Evolutionary conservation across 208 protist genomes (phyloP), one percentile per base, ranked within the genome.

Genomic region (Trypanosoma caninum): DNA sequence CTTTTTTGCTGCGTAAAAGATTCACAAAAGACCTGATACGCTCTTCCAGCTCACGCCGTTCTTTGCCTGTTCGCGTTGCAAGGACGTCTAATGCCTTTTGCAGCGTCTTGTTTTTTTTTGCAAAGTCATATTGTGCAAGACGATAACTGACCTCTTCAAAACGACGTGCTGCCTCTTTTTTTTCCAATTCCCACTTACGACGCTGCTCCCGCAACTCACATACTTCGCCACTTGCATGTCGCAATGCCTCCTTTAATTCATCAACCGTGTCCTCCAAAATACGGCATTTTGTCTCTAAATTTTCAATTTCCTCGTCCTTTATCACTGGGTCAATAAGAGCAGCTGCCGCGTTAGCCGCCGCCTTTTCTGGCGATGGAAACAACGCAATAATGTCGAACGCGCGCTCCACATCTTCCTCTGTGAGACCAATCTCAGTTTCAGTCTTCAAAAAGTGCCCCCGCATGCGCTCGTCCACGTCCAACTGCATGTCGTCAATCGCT

Each of bases 401-500:
- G 10, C 56, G 31, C 42, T 34, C 59, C 35, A 94, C 76, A 47
- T 86, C 74, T 11, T 54, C 79, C 20, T 84, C 76, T 5, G 67
- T 82, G 13, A 94, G 70, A 37, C 87, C 87, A 3, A 76, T 37
- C 44, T 94, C 83, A 1, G 87, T 94, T 23, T 61, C 42, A 3
- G 84, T 91, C 63, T 94, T 69, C 35, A 94, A 51, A 59, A 94
- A 91, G 61, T 94, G 87, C 0, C 69, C 82, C 16, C 30, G 31
- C 87, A 94, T 91, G 30, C 87, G 78, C 25, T 35, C 65, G 41
- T 94, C 87, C 9, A 94, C 84, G 53, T 89, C 84, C 2, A 94
- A 78, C 62, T 94, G 65, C 87, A 94, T 94, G 64, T 94, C 87
- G 46, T 94, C 87, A 46, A 94, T 88, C 28, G 87, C 81, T 41